These are phyloP conservation scores for Chloranthus sessilifolius DNA, from an alignment of 164 flowering plant genomes.

Conservation along the genomic window DNA sequence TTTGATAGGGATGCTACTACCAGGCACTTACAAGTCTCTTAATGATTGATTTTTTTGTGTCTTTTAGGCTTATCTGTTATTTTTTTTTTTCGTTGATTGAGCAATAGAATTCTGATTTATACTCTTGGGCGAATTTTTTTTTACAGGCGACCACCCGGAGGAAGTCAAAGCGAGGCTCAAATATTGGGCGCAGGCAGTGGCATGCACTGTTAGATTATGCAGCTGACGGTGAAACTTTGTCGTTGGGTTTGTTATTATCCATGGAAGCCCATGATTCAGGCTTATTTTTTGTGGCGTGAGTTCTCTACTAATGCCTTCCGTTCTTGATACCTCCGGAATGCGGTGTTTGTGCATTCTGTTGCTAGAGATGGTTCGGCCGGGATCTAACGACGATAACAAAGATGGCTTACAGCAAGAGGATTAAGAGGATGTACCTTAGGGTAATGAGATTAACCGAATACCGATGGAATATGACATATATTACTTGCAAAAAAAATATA, in stretches of 20 bases:
- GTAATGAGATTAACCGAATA: no score
- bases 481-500: no score
- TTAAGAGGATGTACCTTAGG: no score
- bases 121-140: neutral
- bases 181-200: conserved; percentile 86
- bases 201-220: conserved; percentile 73
- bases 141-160: conserved; percentile 78
- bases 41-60: neutral
- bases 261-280: neutral
- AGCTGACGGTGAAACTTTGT: conserved; percentile 23
- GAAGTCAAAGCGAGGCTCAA: conserved; percentile 87
- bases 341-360: no score
- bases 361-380: no score
- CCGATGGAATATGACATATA: no score
- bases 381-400: no score
- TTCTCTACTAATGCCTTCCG: no score
- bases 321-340: no score
- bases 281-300: conserved; percentile 6
- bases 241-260: conserved; percentile 5
- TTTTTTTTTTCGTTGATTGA: neutral
- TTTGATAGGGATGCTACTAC: neutral
- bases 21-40: neutral
- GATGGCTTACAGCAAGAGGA: no score
- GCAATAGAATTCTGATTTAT: neutral
- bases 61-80: no score